Evolutionary conservation across 805 yeast species (phyloP).

Genomic region (Wickerhamomyces hampshirensis): DNA sequence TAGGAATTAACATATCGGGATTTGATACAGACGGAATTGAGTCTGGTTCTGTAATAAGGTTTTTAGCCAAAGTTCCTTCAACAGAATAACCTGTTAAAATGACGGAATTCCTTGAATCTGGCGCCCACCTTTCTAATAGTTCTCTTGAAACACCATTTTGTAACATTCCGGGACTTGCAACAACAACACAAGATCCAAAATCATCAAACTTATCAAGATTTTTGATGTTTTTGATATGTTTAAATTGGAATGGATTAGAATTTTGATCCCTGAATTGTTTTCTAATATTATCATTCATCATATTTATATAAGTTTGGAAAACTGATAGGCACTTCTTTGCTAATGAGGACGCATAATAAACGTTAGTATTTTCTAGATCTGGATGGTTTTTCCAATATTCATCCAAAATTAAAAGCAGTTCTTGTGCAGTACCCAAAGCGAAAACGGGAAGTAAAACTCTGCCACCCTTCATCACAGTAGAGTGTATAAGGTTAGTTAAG

Average conservation of each 20-base stretch:
- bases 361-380: constrained; percentile 75
- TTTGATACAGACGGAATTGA: constrained; percentile 82
- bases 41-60: constrained; percentile 78
- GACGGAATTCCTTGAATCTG: constrained; percentile 86
- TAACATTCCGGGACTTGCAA: constrained; percentile 98
- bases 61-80: constrained; percentile 97
- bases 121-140: constrained; percentile 93
- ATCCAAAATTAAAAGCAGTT: constrained; percentile 79
- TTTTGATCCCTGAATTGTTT: constrained; percentile 70
- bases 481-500: constrained; percentile 76
- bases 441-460: constrained; percentile 89
- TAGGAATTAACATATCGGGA: constrained; percentile 79
- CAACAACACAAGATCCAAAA: constrained; percentile 91
- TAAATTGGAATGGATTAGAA: constrained; percentile 87
- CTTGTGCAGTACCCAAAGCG: constrained; percentile 97
- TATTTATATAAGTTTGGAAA: constrained; percentile 91
- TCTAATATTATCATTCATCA: constrained; percentile 93
- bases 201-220: constrained; percentile 85
- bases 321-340: constrained; percentile 98
- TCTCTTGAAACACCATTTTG: constrained; percentile 94
- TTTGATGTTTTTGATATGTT: constrained; percentile 73
- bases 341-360: constrained; percentile 87
- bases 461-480: constrained; percentile 84
- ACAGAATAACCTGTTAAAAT: constrained; percentile 95
- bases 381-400: constrained; percentile 89